phyloP scores from a whole-genome alignment of 805 yeast species.

The Yamadazyma endophytica region DNA sequence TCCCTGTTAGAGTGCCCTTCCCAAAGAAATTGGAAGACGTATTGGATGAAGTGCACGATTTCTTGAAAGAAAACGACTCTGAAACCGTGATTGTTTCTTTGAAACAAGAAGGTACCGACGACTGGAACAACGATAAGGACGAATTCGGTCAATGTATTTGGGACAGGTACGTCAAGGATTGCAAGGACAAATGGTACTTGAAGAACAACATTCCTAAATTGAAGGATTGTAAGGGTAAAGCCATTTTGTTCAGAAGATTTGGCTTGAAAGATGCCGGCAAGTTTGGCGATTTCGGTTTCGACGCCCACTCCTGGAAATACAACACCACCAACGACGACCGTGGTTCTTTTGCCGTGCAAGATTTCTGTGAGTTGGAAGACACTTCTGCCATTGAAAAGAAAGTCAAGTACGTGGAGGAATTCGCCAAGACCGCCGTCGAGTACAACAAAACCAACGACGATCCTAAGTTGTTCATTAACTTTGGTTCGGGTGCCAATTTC shows the following conservation, averaged over 20 bases:
- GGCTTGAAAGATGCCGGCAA: slow-evolving; percentile 50
- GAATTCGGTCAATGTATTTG: slow-evolving; percentile 63
- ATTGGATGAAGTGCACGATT: slow-evolving; percentile 56
- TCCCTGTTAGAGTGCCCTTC: slow-evolving; percentile 63
- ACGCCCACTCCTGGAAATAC: slow-evolving; percentile 64
- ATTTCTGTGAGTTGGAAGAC: slow-evolving; percentile 60
- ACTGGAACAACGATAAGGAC: slow-evolving; percentile 59
- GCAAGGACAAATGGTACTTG: slow-evolving; percentile 58
- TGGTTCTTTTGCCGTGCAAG: slow-evolving; percentile 63
- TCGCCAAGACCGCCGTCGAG: slow-evolving; percentile 49
- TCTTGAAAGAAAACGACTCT: slow-evolving; percentile 46
- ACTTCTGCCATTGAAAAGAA: slow-evolving; percentile 54
- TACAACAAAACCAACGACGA: slow-evolving; percentile 43
- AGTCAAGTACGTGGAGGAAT: slow-evolving; percentile 51
- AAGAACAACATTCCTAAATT: slow-evolving; percentile 52
- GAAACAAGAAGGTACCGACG: slow-evolving; percentile 69
- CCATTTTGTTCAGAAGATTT: slow-evolving; percentile 63
- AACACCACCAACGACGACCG: slow-evolving; percentile 65
- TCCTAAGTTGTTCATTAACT: slow-evolving; percentile 60
- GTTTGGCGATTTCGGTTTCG: slow-evolving; percentile 52
- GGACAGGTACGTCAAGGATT: slow-evolving; percentile 49
- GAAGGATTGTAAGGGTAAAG: slow-evolving; percentile 65
- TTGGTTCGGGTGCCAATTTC: slow-evolving; percentile 70
- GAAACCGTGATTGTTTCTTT: slow-evolving; percentile 66
- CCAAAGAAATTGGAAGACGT: slow-evolving; percentile 50